Base-by-base conservation (phyloP, 1,284 basidiomycete species). In the Cutaneotrichosporon arboriforme region DNA sequence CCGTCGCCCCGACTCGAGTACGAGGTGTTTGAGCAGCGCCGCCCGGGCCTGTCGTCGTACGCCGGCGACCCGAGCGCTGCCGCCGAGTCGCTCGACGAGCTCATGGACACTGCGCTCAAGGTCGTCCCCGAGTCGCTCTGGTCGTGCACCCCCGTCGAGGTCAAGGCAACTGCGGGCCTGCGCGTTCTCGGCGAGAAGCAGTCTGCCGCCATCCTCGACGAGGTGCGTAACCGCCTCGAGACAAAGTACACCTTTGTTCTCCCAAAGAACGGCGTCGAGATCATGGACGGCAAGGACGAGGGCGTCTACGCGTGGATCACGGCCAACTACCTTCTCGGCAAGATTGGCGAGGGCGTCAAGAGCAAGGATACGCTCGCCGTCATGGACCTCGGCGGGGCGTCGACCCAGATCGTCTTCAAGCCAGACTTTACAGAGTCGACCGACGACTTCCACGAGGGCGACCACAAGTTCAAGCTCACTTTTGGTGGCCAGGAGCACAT, bases 251-350 rank as follows among this genome's bases (percentile, higher is more conserved):
- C 86, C 13, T 97, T 97, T 77, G 76, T 77, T 36, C 67, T 96
- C 17, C 75, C 67, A 47, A 73, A 81, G 33, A 78, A 81, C 57
- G 81, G 80, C 3, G 87, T 94, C 21, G 83, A 81, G 49, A 85
- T 96, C 62, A 97, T 97, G 94, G 92, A 97, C 64, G 94, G 94
- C 17, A 87, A 85, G 65, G 92, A 97, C 69, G 94, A 98, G 75
- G 91, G 90, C 42, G 91, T 97, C 22, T 97, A 90, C 72, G 92
- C 93, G 17, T 98, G 94, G 94, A 92, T 97, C 67, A 97, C 93
- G 12, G 90, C 90, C 59, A 98, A 98, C 76, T 97, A 97, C 75
- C 80, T 94, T 34, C 78, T 93, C 46, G 81, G 81, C 49, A 84
- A 85, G 44, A 84, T 94, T 62, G 81, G 84, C 17, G 78, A 81